Percentiles rank a stretch among this genome's conserved stretches.
Evolutionary conservation across 2,329 filamentous ascomycete genomes (phyloP).

Genomic region (Paramyrothecium roridum): DNA sequence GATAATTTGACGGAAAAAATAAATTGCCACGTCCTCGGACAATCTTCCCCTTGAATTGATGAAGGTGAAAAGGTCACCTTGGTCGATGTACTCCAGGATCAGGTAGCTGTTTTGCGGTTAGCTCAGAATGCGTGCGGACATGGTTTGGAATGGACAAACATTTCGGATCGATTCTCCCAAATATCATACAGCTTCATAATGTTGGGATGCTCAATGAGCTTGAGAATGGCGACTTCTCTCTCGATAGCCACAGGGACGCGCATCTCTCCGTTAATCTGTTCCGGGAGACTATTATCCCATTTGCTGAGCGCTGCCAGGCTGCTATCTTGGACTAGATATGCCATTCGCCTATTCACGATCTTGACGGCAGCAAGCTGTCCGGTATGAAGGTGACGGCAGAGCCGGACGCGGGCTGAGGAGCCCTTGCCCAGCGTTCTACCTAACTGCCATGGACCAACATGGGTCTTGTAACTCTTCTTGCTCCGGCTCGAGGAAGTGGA

Average conservation of each 20-base stretch:
- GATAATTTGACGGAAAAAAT: slow-evolving; percentile 89
- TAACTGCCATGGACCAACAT: slow-evolving; percentile 91
- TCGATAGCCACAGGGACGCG: slow-evolving; percentile 86
- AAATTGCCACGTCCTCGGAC: slow-evolving; percentile 74
- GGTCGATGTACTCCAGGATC: slow-evolving; percentile 86
- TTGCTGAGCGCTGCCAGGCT: slow-evolving; percentile 82
- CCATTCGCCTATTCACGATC: slow-evolving; percentile 83
- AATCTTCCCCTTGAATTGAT: slow-evolving; percentile 74
- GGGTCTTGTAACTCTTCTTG: slow-evolving; percentile 56
- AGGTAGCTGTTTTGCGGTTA: slow-evolving; percentile 65
- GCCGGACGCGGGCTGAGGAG: slow-evolving; percentile 81
- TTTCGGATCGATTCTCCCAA: slow-evolving; percentile 93
- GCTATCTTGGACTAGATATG: slow-evolving; percentile 76
- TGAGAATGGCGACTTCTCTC: slow-evolving; percentile 94
- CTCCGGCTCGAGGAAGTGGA: slow-evolving; percentile 36
- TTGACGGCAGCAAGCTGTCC: slow-evolving; percentile 87
- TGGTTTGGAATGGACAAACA: slow-evolving; percentile 58
- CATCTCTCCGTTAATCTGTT: slow-evolving; percentile 57
- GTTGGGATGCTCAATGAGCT: slow-evolving; percentile 90
- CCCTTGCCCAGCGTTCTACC: slow-evolving; percentile 87
- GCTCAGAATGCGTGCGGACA: background rate
- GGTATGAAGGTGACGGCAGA: slow-evolving; percentile 77
- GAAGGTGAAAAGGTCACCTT: slow-evolving; percentile 79
- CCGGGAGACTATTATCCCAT: slow-evolving; percentile 58
- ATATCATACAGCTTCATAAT: slow-evolving; percentile 95